Percentiles rank a stretch among this genome's conserved stretches.
Conservation (phyloP, 176 grass and related monocot genomes). For the Triticum turgidum region DNA sequence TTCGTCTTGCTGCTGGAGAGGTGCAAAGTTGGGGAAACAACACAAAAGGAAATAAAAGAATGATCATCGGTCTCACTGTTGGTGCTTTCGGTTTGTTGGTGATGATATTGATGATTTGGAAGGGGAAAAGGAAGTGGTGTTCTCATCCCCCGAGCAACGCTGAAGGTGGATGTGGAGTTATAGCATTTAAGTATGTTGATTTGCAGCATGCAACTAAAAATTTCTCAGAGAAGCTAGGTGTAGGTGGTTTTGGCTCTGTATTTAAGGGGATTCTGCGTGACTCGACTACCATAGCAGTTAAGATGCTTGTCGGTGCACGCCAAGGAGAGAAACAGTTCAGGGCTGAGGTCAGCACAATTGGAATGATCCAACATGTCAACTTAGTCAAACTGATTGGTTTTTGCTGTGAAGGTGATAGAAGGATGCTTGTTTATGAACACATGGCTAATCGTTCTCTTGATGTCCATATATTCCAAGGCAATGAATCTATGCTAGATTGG, state of each 20-base stretch:
- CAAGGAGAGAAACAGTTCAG: neutral
- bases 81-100: no score
- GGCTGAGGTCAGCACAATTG: neutral
- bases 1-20: no score
- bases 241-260: neutral
- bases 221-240: neutral
- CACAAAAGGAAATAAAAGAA: no score
- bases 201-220: conserved; percentile 11
- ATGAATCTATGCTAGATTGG: conserved; percentile 11
- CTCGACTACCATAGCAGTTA: neutral
- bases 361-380: neutral
- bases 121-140: neutral
- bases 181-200: neutral
- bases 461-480: neutral
- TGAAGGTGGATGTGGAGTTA: neutral
- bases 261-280: neutral
- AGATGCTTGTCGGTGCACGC: neutral
- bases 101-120: conserved; percentile 8
- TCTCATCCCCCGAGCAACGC: neutral
- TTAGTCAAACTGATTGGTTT: conserved; percentile 2
- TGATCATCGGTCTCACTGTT: no score
- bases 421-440: neutral
- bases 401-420: neutral
- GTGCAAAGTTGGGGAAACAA: no score
- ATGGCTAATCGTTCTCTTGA: neutral